phyloP scores from a whole-genome alignment of 2,329 filamentous ascomycete species.

The Aspergillus sp. region DNA sequence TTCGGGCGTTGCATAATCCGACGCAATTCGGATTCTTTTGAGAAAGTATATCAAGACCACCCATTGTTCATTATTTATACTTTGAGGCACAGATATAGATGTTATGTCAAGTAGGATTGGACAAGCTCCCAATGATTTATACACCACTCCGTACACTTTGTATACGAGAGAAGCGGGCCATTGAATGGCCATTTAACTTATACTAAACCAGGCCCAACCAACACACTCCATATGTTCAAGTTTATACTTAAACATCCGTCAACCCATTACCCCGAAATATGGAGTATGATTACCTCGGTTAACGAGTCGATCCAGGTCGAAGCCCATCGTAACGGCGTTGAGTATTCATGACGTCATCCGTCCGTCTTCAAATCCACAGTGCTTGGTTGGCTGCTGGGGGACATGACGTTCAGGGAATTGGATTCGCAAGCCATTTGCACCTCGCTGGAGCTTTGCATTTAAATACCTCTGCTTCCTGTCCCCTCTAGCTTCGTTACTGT shows the following conservation, averaged over 20 bases:
- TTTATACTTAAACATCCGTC: not conserved
- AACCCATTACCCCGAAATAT: not conserved
- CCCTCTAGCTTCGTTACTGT: not conserved
- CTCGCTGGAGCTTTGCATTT: not conserved
- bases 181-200: not conserved
- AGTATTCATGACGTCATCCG: conserved; percentile 15
- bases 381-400: conserved; percentile 1
- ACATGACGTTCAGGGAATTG: not conserved
- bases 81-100: too few relatives aligned
- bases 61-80: too few relatives aligned
- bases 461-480: not conserved
- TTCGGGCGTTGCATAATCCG: too few relatives aligned
- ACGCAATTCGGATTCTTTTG: too few relatives aligned
- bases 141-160: not conserved
- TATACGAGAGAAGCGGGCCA: not conserved
- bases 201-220: not conserved
- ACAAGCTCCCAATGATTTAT: not conserved
- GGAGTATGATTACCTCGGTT: not conserved
- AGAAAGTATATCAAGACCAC: too few relatives aligned
- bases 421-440: not conserved
- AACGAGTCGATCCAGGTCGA: not conserved
- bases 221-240: not conserved
- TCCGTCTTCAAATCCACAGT: not conserved
- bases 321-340: not conserved
- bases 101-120: not conserved